These are phyloP conservation scores for Colletotrichum sublineola DNA, from an alignment of 2,329 filamentous ascomycete species.

Conservation along the genomic window DNA sequence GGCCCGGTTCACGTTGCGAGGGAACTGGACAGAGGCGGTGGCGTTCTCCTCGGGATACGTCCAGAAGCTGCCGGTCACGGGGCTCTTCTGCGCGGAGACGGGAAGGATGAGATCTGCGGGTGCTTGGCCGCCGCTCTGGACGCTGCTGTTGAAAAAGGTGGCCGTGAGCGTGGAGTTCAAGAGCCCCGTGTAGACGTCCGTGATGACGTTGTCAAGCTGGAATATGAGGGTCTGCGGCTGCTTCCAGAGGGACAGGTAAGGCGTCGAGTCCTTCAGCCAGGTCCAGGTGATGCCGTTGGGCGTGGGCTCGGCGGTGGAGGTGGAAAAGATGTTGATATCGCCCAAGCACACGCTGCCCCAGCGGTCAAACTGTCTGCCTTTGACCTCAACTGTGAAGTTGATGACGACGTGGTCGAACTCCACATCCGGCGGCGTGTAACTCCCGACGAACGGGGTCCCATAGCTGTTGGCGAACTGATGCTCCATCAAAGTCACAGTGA, in stretches of 20 bases:
- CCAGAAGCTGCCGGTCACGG: constrained; percentile 73
- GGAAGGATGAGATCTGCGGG: constrained; percentile 77
- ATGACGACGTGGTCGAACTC: constrained; percentile 82
- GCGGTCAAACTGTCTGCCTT: constrained; percentile 82
- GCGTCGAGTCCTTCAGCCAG: constrained; percentile 83
- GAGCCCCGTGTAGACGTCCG: constrained; percentile 77
- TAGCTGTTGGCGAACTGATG: constrained; percentile 81
- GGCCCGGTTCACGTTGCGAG: constrained; percentile 76
- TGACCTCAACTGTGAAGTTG: constrained; percentile 80
- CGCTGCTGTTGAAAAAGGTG: constrained; percentile 71
- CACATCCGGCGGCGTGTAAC: constrained; percentile 76
- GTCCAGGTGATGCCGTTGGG: constrained; percentile 78
- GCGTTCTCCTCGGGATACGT: constrained; percentile 74
- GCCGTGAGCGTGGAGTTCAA: constrained; percentile 83
- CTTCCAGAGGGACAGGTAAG: constrained; percentile 77
- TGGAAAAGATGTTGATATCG: constrained; percentile 83
- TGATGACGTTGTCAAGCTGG: constrained; percentile 80
- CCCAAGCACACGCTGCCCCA: constrained; percentile 81
- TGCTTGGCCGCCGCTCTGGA: constrained; percentile 54
- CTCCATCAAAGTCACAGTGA: constrained; percentile 71
- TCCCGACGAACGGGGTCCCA: constrained; percentile 76
- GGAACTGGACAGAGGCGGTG: constrained; percentile 69
- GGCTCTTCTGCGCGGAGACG: constrained; percentile 68
- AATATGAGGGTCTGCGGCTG: constrained; percentile 81
- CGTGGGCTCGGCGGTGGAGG: constrained; percentile 83